Conservation (phyloP, 2,329 filamentous ascomycete species). For the Monilinia fructigena region DNA sequence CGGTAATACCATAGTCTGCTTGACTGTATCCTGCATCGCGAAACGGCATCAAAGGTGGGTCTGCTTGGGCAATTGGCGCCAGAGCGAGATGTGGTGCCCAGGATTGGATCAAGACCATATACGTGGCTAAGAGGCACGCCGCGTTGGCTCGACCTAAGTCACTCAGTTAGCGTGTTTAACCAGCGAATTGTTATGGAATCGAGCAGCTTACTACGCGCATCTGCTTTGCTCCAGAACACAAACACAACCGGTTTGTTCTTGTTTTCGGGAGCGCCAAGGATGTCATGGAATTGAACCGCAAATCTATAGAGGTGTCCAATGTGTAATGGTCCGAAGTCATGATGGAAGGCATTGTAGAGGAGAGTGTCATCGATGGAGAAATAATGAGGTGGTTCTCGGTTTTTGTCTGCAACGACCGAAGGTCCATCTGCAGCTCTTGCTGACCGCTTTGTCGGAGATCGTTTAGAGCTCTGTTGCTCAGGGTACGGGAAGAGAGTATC, state of each 20-base stretch:
- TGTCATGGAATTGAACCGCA: conserved; percentile 92
- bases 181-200: conserved; percentile 23
- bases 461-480: conserved; percentile 49
- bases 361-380: conserved; percentile 92
- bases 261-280: conserved; percentile 87
- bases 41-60: conserved; percentile 98
- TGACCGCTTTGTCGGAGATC: conserved; percentile 74
- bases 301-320: conserved; percentile 97
- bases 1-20: conserved; percentile 91
- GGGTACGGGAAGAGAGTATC: conserved; percentile 86
- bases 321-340: conserved; percentile 96
- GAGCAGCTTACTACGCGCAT: conserved; percentile 73
- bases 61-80: conserved; percentile 92
- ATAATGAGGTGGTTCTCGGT: conserved; percentile 75
- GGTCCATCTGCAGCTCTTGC: conserved; percentile 62
- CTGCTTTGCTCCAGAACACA: conserved; percentile 92
- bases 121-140: conserved; percentile 90
- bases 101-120: conserved; percentile 97
- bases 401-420: conserved; percentile 46
- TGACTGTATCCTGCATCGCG: conserved; percentile 97
- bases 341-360: conserved; percentile 97
- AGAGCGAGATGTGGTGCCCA: conserved; percentile 96
- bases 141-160: conserved; percentile 81
- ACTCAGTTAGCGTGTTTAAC: conserved; percentile 33
- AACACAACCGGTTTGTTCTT: conserved; percentile 90